These are phyloP conservation scores for Ophiosphaerella korrae DNA, from an alignment of 2,329 filamentous ascomycete genomes.

Conservation along the genomic window DNA sequence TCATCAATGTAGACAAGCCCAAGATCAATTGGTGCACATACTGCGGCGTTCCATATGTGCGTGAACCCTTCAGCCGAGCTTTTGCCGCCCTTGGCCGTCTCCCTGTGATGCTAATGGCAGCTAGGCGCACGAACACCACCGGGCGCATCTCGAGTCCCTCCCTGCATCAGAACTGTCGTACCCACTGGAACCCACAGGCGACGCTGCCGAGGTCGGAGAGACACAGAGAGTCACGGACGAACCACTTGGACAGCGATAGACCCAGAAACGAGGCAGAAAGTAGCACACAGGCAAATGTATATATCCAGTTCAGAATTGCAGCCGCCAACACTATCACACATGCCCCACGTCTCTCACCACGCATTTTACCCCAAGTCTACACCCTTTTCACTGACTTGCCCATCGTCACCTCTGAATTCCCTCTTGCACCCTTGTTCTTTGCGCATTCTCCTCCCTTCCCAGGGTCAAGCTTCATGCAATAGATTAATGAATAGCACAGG, in stretches of 20 bases:
- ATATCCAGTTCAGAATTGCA: not conserved
- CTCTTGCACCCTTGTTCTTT: too few relatives aligned
- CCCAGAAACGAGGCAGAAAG: not conserved
- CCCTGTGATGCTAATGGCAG: conserved; percentile 11
- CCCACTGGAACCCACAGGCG: conserved; percentile 69
- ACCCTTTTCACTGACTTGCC: too few relatives aligned
- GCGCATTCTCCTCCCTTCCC: too few relatives aligned
- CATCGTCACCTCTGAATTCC: too few relatives aligned
- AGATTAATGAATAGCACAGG: too few relatives aligned
- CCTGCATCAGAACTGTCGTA: conserved; percentile 79
- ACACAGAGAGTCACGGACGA: conserved; percentile 64
- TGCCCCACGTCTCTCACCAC: too few relatives aligned
- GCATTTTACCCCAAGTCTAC: too few relatives aligned
- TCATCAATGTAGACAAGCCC: conserved; percentile 97
- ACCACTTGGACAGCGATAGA: conserved; percentile 65
- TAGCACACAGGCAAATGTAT: not conserved
- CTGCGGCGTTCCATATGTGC: conserved; percentile 90
- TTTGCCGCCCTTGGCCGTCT: not conserved
- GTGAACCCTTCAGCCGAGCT: conserved; percentile 47
- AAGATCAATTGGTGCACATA: conserved; percentile 90
- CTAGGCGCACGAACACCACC: conserved; percentile 89
- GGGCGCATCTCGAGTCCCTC: conserved; percentile 80
- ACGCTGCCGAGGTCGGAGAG: conserved; percentile 64
- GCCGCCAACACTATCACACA: too few relatives aligned
- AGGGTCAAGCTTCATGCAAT: too few relatives aligned